Conservation (phyloP, 805 yeast genomes). For the Yamadazyma endophytica region DNA sequence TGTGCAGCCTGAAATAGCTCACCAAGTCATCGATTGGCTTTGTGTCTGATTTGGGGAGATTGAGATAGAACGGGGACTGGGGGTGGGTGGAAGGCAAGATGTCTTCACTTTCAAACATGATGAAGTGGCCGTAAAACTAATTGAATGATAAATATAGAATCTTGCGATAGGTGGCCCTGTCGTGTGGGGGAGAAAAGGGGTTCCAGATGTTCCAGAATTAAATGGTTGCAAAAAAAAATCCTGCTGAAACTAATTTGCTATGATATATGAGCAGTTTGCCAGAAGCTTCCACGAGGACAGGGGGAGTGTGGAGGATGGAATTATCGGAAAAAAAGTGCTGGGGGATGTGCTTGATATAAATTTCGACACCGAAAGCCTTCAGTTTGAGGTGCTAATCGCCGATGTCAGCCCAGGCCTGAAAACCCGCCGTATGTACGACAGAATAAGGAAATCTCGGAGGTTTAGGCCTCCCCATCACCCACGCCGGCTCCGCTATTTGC, state of each 20-base stretch:
- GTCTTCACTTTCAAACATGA: slow-evolving; percentile 13
- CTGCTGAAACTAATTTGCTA: neutral
- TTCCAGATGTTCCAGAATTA: neutral
- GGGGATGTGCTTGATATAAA: slow-evolving; percentile 2
- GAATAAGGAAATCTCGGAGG: too few species aligned
- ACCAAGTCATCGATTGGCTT: slow-evolving; percentile 37
- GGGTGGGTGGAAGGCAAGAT: slow-evolving; percentile 31
- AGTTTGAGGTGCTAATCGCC: slow-evolving; percentile 5
- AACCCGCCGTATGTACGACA: too few species aligned
- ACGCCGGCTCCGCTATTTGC: too few species aligned
- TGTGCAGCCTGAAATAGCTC: slow-evolving; percentile 37
- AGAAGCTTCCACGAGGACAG: neutral
- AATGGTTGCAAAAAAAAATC: neutral
- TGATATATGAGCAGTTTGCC: neutral
- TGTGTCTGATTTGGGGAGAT: slow-evolving; percentile 35
- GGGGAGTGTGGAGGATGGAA: neutral
- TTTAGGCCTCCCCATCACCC: too few species aligned
- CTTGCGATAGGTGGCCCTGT: neutral
- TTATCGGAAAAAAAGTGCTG: neutral
- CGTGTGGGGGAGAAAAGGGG: neutral
- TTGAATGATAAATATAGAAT: neutral
- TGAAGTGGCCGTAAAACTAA: too few species aligned
- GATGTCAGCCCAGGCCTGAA: too few species aligned
- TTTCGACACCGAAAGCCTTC: slow-evolving; percentile 7
- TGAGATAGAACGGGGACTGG: slow-evolving; percentile 33